A percentile compares a stretch with the other conserved stretches of the same genome.
Evolutionary conservation across 371 early-diverging fungal genomes (phyloP).

Genomic region (Mucor lusitanicus): DNA sequence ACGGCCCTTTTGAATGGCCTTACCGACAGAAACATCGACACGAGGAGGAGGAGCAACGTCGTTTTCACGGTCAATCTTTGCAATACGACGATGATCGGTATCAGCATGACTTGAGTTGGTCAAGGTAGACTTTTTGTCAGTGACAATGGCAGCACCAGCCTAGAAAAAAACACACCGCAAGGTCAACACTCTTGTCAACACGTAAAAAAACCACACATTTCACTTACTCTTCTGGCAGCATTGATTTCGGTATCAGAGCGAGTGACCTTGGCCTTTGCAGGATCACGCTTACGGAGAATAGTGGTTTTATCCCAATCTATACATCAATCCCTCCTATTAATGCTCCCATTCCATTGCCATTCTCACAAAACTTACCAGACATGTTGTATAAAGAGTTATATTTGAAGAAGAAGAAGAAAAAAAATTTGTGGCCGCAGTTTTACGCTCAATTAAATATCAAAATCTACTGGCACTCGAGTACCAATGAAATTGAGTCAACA

Average conservation of each 20-base stretch:
- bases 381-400: conserved; percentile 10
- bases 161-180: too few relatives aligned
- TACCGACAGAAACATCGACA: conserved; percentile 78
- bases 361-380: conserved; percentile 25
- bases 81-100: conserved; percentile 75
- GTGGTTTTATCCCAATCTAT: conserved; percentile 81
- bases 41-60: conserved; percentile 78
- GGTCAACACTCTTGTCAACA: neutral
- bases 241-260: conserved; percentile 73
- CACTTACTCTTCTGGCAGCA: conserved; percentile 70
- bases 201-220: neutral
- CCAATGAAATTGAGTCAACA: conserved; percentile 3
- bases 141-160: conserved; percentile 68
- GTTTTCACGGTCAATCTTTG: conserved; percentile 90
- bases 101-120: conserved; percentile 77
- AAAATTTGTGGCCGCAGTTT: conserved; percentile 3
- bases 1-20: conserved; percentile 85
- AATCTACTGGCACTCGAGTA: neutral
- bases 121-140: conserved; percentile 60
- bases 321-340: conserved; percentile 3
- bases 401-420: conserved; percentile 1
- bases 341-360: neutral
- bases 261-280: conserved; percentile 65
- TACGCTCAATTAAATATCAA: conserved; percentile 2
- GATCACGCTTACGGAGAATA: conserved; percentile 75